phyloP scores from a whole-genome alignment of 495 filamentous ascomycete genomes.

The Staphylotrichum longicolle region DNA sequence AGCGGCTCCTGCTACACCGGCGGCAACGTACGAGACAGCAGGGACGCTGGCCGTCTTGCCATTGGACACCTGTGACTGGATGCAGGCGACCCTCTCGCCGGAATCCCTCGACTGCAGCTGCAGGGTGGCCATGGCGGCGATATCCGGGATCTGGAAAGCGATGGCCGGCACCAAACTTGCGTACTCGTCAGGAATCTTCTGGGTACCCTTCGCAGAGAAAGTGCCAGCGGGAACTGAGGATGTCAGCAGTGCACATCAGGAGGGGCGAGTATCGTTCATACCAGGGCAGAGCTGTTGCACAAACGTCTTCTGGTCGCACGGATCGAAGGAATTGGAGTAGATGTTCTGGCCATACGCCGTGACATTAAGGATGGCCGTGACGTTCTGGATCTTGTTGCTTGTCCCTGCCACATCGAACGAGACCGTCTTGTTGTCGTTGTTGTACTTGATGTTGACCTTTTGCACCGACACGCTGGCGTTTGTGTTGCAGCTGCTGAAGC shows the following conservation, averaged over 20 bases:
- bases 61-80: constrained; percentile 77
- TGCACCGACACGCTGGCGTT: constrained; percentile 68
- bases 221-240: constrained; percentile 64
- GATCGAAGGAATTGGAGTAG: constrained; percentile 78
- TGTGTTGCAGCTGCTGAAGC: constrained; percentile 72
- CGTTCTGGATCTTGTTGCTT: constrained; percentile 71
- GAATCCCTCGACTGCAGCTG: constrained; percentile 63
- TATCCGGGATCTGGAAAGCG: constrained; percentile 86
- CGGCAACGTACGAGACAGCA: constrained; percentile 80
- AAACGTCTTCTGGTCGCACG: constrained; percentile 64
- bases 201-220: constrained; percentile 69
- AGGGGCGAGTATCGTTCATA: constrained; percentile 41
- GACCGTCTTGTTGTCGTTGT: constrained; percentile 66
- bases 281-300: constrained; percentile 78
- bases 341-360: constrained; percentile 83
- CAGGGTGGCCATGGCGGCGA: constrained; percentile 82
- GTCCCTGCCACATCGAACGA: constrained; percentile 81
- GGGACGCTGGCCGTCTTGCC: constrained; percentile 75
- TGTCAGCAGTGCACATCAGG: constrained; percentile 10
- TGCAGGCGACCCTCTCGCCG: constrained; percentile 70
- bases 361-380: constrained; percentile 73
- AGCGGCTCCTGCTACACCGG: constrained; percentile 82
- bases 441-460: constrained; percentile 73
- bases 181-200: constrained; percentile 66
- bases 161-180: constrained; percentile 79